phyloP scores from a whole-genome alignment of 331 rosid species.

The Malus hybrid region DNA sequence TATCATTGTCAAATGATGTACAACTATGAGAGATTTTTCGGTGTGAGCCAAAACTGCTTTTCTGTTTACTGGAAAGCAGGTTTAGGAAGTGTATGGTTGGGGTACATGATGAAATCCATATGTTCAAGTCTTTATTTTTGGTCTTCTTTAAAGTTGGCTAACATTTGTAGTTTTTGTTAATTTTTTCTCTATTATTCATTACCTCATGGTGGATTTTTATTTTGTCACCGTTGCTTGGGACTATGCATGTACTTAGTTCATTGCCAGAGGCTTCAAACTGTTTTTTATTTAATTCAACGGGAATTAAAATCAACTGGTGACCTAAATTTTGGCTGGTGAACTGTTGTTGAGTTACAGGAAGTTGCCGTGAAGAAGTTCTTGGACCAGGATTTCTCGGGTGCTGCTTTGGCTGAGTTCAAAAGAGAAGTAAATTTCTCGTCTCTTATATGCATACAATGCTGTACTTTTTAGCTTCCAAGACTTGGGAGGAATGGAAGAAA shows the following conservation, averaged over 20 bases:
- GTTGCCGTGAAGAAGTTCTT: constrained; percentile 98
- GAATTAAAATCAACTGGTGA: not conserved
- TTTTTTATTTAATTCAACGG: not conserved
- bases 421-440: constrained; percentile 69
- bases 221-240: not conserved
- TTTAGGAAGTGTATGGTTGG: not conserved
- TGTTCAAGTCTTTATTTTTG: not conserved
- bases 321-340: constrained; percentile 14
- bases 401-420: constrained; percentile 98
- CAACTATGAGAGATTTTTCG: not conserved
- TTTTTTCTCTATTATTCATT: not conserved
- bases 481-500: not conserved
- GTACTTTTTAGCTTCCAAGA: constrained; percentile 1
- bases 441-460: not conserved
- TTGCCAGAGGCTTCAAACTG: not conserved
- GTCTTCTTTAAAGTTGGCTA: not conserved
- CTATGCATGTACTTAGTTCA: not conserved
- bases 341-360: constrained; percentile 57
- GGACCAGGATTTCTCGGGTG: constrained; percentile 98
- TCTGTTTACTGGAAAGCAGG: not conserved
- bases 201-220: not conserved
- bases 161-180: not conserved
- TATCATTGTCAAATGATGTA: not conserved
- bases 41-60: not conserved
- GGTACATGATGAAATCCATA: not conserved